Evolutionary conservation across 2,329 filamentous ascomycete genomes (phyloP).

Genomic region (Pezizomycotina sp.): DNA sequence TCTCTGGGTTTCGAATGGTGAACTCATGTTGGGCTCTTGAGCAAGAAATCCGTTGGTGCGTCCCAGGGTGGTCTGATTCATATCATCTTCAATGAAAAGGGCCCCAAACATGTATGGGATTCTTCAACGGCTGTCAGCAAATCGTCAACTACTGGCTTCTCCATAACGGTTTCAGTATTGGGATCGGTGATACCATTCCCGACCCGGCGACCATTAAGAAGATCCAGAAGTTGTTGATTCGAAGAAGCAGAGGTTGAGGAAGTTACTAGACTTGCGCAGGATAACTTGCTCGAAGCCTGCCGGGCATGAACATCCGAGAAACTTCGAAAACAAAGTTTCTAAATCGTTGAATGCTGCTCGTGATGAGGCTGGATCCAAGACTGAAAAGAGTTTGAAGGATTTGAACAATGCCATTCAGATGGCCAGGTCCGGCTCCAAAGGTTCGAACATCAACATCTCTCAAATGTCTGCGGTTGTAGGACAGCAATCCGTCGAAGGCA

Average conservation of each 20-base stretch:
- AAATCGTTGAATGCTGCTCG: slow-evolving; percentile 86
- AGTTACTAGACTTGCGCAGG: slow-evolving; percentile 62
- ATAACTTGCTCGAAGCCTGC: slow-evolving; percentile 79
- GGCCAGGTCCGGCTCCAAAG: slow-evolving; percentile 93
- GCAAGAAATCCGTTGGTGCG: slow-evolving; percentile 88
- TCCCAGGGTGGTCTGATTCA: slow-evolving; percentile 82
- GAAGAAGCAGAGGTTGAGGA: slow-evolving; percentile 62
- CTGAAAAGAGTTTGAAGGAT: slow-evolving; percentile 83
- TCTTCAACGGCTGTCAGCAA: slow-evolving; percentile 88
- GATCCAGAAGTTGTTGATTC: slow-evolving; percentile 66
- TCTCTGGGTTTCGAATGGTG: slow-evolving; percentile 66
- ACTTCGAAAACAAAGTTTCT: slow-evolving; percentile 97
- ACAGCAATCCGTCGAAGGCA: slow-evolving; percentile 95
- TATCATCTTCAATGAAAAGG: slow-evolving; percentile 89
- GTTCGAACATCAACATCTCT: slow-evolving; percentile 97
- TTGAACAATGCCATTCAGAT: slow-evolving; percentile 94
- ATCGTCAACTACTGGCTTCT: slow-evolving; percentile 96
- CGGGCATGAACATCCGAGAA: slow-evolving; percentile 96
- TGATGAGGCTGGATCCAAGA: slow-evolving; percentile 87
- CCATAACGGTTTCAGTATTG: slow-evolving; percentile 92
- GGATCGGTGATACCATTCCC: slow-evolving; percentile 94
- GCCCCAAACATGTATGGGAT: slow-evolving; percentile 74
- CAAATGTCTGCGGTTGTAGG: slow-evolving; percentile 98
- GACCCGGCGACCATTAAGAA: slow-evolving; percentile 68
- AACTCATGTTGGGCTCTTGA: slow-evolving; percentile 76